Evolutionary conservation across 2,329 filamentous ascomycete genomes (phyloP), one percentile per base, ranked within the genome.

Genomic region (Fusarium pseudograminearum): DNA sequence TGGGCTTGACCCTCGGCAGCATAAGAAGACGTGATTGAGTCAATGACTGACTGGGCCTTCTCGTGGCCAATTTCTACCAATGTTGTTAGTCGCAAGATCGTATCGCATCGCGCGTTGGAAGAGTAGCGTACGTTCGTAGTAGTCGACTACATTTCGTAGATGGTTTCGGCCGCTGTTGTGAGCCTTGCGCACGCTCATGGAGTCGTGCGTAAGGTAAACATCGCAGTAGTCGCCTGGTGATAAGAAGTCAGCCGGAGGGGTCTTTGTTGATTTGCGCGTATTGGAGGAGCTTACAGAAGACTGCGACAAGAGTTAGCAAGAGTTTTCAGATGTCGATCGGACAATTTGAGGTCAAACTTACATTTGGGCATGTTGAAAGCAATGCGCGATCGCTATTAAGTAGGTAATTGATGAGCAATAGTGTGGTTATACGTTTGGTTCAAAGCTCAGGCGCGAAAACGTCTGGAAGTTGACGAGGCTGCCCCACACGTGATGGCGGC

Each of bases 151-250:
- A 81, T 99, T 99, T 77, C 96, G 93, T 69, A 99, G 84, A 79
- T 99, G 96, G 84, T 99, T 99, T 76, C 95, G 90, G 68, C 96
- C 96, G 79, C 90, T 92, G 85, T 99, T 99, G 83, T 99, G 96
- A 51, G 96, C 96, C 85, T 98, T 98, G 76, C 96, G 94, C 82
- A 99, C 96, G 83, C 94, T 97, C 95, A 98, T 98, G 46, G 94
- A 97, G 87, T 99, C 96, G 87, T 99, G 96, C 73, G 96, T 99
- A 76, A 99, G 92, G 87, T 99, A 99, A 81, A 99, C 96, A 91
- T 99, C 96, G 88, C 96, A 99, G 83, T 99, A 99, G 82, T 99
- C 96, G 87, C 94, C 81, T 83, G 41, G 54, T 20, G 26, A 24
- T 82, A 86, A 54, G 41, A 61, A 67, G 65, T 76, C 54, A 76